These are phyloP conservation scores for Tylopilus subfusipes DNA, from an alignment of 768 basidiomycete genomes.

Conservation along the genomic window DNA sequence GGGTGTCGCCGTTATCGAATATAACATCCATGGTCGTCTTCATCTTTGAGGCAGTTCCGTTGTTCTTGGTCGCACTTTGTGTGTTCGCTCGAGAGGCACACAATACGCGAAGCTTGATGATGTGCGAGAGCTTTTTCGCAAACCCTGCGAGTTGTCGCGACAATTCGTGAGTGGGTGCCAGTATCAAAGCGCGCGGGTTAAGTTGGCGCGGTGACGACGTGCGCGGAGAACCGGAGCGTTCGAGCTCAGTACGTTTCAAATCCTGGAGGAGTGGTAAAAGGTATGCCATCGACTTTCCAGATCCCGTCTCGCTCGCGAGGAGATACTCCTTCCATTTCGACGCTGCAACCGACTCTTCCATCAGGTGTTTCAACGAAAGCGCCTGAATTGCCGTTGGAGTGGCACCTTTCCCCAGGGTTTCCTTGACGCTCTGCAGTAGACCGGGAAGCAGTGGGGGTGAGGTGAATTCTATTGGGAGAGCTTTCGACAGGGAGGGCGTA, in stretches of 20 bases:
- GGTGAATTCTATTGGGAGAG: conserved; percentile 45
- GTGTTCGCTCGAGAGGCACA: conserved; percentile 66
- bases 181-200: conserved; percentile 73
- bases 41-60: conserved; percentile 51
- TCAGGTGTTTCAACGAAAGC: conserved; percentile 63
- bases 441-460: conserved; percentile 71
- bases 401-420: conserved; percentile 53
- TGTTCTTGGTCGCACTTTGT: conserved; percentile 20
- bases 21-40: conserved; percentile 13
- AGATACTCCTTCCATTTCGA: conserved; percentile 45
- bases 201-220: conserved; percentile 29
- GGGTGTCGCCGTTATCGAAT: conserved; percentile 22
- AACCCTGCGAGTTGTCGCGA: conserved; percentile 73
- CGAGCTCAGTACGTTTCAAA: conserved; percentile 63
- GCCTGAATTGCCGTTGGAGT: conserved; percentile 78
- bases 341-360: conserved; percentile 30
- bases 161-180: conserved; percentile 89
- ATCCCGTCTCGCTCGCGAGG: conserved; percentile 86
- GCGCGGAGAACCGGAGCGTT: conserved; percentile 3
- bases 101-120: conserved; percentile 69
- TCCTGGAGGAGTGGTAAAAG: conserved; percentile 78
- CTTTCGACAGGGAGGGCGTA: conserved; percentile 14
- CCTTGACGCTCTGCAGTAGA: conserved; percentile 53
- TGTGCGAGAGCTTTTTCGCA: conserved; percentile 72
- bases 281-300: conserved; percentile 90